Percentiles rank a stretch among this genome's conserved stretches.
Conservation (phyloP, 768 basidiomycete species). For the Leccinum subgranulosum region DNA sequence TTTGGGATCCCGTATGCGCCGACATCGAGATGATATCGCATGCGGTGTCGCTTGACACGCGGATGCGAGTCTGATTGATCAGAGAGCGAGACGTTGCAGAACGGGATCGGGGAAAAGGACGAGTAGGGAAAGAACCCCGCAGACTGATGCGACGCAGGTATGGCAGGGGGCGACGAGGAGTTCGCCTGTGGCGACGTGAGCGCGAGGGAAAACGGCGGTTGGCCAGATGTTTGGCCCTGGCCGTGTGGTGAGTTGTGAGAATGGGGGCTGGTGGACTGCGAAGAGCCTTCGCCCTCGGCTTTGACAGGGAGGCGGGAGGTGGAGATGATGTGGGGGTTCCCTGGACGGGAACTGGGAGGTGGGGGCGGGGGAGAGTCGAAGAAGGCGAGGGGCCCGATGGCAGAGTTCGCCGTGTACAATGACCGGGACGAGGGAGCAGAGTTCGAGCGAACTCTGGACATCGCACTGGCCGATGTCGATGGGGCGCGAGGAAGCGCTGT, state of each 20-base stretch:
- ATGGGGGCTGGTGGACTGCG: constrained; percentile 27
- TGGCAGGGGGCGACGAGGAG: constrained; percentile 28
- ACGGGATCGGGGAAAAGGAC: constrained; percentile 31
- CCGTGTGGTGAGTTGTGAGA: constrained; percentile 35
- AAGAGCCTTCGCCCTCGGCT: constrained; percentile 43
- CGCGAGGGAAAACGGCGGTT: constrained; percentile 40
- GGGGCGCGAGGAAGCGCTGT: constrained; percentile 39
- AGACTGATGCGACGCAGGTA: constrained; percentile 30
- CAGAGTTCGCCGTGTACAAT: constrained; percentile 37
- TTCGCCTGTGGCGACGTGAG: constrained; percentile 42
- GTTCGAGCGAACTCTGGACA: constrained; percentile 44
- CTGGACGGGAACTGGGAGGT: constrained; percentile 39
- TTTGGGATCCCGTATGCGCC: constrained; percentile 89
- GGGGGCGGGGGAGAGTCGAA: constrained; percentile 41
- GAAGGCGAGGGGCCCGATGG: constrained; percentile 35
- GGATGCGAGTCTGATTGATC: constrained; percentile 29
- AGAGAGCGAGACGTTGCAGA: constrained; percentile 24
- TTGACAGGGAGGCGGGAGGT: constrained; percentile 45
- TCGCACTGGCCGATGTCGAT: constrained; percentile 29
- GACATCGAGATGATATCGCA: constrained; percentile 58
- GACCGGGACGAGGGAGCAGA: constrained; percentile 38
- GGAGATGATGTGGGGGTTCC: constrained; percentile 37
- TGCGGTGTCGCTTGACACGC: constrained; percentile 30
- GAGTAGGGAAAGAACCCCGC: constrained; percentile 36
- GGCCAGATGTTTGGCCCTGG: constrained; percentile 32